A percentile compares a stretch with the other conserved stretches of the same genome.
These are phyloP conservation scores for Sphagnum tenellum DNA, from an alignment of 225 moss, liverwort and hornwort species.

Conservation along the genomic window DNA sequence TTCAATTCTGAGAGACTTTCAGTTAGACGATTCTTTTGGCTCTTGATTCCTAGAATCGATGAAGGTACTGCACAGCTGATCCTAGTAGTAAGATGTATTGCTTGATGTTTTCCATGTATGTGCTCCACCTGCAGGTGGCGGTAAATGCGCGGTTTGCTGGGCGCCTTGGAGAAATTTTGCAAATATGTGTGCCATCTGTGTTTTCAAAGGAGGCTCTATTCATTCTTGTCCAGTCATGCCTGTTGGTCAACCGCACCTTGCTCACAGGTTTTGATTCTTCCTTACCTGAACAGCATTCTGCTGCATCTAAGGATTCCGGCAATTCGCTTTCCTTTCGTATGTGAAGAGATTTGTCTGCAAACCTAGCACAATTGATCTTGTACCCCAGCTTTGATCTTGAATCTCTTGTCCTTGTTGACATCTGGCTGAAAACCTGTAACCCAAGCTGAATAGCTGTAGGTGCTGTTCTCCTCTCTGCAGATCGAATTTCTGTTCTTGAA, in stretches of 20 bases:
- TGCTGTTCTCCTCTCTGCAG: constrained; percentile 10
- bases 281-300: background rate
- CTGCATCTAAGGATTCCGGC: background rate
- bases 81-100: background rate
- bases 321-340: too few species aligned
- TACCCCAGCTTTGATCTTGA: background rate
- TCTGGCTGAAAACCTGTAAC: too few species aligned
- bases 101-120: background rate
- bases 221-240: constrained; percentile 27
- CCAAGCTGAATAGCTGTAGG: background rate
- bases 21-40: background rate
- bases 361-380: background rate
- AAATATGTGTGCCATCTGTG: constrained; percentile 30
- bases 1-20: background rate
- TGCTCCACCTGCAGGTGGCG: constrained; percentile 9
- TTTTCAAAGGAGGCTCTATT: constrained; percentile 31
- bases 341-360: background rate
- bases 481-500: constrained; percentile 30
- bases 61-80: background rate
- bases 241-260: constrained; percentile 44
- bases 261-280: constrained; percentile 18
- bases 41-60: background rate
- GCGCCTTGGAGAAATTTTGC: constrained; percentile 26
- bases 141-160: constrained; percentile 38
- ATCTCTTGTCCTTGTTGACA: too few species aligned